Evolutionary conservation across 2,329 filamentous ascomycete species (phyloP), one percentile per base, ranked within the genome.

Genomic region (Fusarium liriodendri): DNA sequence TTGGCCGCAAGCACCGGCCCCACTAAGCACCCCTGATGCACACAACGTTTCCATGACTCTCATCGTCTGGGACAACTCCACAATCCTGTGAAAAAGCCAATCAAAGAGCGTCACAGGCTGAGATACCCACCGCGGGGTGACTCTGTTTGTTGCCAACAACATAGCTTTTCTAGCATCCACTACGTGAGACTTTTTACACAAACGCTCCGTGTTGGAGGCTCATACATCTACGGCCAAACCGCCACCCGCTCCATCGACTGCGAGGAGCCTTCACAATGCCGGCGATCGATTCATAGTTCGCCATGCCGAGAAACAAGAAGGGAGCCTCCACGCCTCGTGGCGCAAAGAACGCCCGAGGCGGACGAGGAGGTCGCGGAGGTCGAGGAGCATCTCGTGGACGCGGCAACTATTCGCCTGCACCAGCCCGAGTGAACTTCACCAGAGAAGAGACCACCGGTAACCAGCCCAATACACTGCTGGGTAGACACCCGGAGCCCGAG

Each of bases 241-340:
- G 33, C 55, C 50, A 50, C 22, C 22, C 10, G 5, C n/a, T 22
- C 33, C 35, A 40, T 32, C 11, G 22, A 50, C 25, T 22, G 9
- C 11, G 13, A 18, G 59, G 18, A 32, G 11, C 35, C 16, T 22
- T 20, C 65, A 73, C 27, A 14, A 78, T 78, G 76, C 70, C 58
- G 60, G 16, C 32, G 40, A 35, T n/a, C 10, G 22, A 20, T 6
- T 50, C 29, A 11, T 58, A 68, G 63, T 20, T 11, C 33, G 50
- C 25, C 22, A 79, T 79, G 78, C 47, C 70, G 10, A 77, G 69
- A 63, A 79, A 76, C 32, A 79, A 78, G 63, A 79, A 72, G 62
- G 78, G 75, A 50, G 52, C 70, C 45, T 57, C 72, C 8, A 47
- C 72, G 35, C 66, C 69, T 13, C 69, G 75, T 62, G 73, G 77